phyloP scores from a whole-genome alignment of 2,329 filamentous ascomycete species.

The Berkeleyomyces basicola region DNA sequence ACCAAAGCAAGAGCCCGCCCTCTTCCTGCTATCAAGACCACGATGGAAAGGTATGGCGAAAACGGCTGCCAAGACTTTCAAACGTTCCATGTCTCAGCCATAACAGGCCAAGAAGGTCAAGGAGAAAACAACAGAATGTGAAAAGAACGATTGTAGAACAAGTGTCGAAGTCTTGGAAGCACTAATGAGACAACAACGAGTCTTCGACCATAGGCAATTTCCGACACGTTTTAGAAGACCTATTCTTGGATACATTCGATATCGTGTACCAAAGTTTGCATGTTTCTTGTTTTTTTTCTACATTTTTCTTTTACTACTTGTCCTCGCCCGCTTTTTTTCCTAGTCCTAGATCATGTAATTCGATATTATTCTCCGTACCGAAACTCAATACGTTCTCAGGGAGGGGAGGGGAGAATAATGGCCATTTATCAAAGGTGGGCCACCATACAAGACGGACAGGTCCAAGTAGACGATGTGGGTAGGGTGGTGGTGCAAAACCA shows the following conservation, averaged over 20 bases:
- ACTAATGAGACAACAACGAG: neutral
- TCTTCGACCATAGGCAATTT: neutral
- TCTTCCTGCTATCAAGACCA: neutral
- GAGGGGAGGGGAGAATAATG: neutral
- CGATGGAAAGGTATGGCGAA: neutral
- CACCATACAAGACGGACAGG: neutral
- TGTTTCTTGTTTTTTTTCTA: neutral
- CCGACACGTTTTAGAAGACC: slow-evolving; percentile 1
- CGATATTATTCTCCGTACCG: neutral
- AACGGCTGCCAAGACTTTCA: neutral
- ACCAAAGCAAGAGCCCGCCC: neutral
- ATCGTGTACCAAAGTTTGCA: neutral
- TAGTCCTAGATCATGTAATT: neutral
- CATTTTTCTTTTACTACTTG: neutral
- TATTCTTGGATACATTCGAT: neutral
- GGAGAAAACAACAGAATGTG: neutral
- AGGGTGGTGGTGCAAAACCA: neutral
- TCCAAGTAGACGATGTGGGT: neutral
- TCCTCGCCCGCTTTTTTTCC: neutral
- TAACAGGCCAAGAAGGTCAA: neutral
- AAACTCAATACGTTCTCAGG: neutral
- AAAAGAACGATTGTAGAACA: neutral
- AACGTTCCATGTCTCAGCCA: slow-evolving; percentile 1
- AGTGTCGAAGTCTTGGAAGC: neutral
- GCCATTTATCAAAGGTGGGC: neutral